These are phyloP conservation scores for Dichomitus squalens DNA, from an alignment of 1,284 basidiomycete species.

Conservation along the genomic window DNA sequence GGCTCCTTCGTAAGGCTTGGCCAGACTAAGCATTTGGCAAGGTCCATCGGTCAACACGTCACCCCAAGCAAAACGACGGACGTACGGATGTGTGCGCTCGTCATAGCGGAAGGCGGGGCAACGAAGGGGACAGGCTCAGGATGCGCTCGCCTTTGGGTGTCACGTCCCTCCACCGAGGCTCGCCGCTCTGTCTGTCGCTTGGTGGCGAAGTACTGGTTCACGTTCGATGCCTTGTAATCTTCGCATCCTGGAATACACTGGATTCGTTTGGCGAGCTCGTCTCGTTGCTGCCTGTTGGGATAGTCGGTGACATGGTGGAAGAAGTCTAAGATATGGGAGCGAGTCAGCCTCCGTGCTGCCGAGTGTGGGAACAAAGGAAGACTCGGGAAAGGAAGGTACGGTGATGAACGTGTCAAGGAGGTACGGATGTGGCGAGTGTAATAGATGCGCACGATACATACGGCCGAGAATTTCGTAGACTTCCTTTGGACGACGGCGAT, in stretches of 20 bases:
- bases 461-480: slow-evolving; percentile 12
- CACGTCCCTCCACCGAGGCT: too few species aligned
- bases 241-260: background rate
- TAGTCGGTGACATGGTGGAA: slow-evolving; percentile 3
- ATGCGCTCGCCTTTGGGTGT: too few species aligned
- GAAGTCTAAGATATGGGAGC: background rate
- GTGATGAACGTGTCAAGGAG: background rate
- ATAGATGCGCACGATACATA: background rate
- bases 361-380: background rate
- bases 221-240: slow-evolving; percentile 8
- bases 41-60: background rate
- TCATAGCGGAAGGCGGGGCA: background rate
- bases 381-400: background rate
- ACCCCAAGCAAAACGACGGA: background rate
- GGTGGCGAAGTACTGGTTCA: slow-evolving; percentile 2
- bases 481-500: slow-evolving; percentile 5
- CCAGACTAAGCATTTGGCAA: slow-evolving; percentile 13
- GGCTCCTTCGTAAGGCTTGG: slow-evolving; percentile 11
- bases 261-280: slow-evolving; percentile 2
- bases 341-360: background rate
- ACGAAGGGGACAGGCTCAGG: too few species aligned
- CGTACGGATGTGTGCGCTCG: slow-evolving; percentile 10
- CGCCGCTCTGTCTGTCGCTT: slow-evolving; percentile 1
- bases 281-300: slow-evolving; percentile 2
- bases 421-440: background rate